Base-by-base conservation (phyloP, 176 grass and related monocot species). In the Carex kokanica region DNA sequence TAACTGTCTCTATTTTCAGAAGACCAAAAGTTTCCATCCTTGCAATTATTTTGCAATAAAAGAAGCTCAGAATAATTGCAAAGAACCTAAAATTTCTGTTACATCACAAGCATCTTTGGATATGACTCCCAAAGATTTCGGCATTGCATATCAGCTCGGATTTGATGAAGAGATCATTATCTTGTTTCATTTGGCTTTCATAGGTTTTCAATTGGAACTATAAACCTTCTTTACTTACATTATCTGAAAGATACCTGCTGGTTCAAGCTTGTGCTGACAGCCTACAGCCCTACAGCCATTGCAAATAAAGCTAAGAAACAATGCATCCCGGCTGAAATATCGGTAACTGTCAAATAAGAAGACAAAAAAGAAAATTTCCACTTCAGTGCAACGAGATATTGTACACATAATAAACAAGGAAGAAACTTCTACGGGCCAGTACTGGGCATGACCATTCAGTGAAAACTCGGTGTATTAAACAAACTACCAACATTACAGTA, bases 241-340 rank as follows among this genome's bases (percentile, higher is more conserved):
- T 53, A 75, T 75, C 45, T 53, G 21, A 27, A 75, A 75, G 12
- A 75, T 27, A 75, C 23, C 20, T 54, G 5, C 49, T 77, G 24
- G 16, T 77, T 77, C 73, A 55, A 29, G 49, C 73, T 77, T 77
- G 23, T 14, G 3, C 49, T 55, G 73, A 54, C 73, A 31, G 49
- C 73, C 49, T 27, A 51, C 49, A 53, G 12, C 73, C 24, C 49
- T 27, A 51, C 49, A 53, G 21, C 73, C 24, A 77, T 54, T 55
- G 49, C 69, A 49, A 77, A 77, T 17, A 54, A 77, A 55, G 73
- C 49, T 55, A 10, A 75, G 0, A 75, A 75, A 55, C 7, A 51
- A 77, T 77, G 73, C 73, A 77, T 29, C 73, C 24, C 14, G 17
- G 73, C 47, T 17, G 73, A 77, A 70, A 55, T 53, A 54, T 18